Percentiles rank a stretch among this genome's conserved stretches.
These are phyloP conservation scores for Coemansia sp. DNA, from an alignment of 192 early-diverging fungal genomes.

Conservation along the genomic window DNA sequence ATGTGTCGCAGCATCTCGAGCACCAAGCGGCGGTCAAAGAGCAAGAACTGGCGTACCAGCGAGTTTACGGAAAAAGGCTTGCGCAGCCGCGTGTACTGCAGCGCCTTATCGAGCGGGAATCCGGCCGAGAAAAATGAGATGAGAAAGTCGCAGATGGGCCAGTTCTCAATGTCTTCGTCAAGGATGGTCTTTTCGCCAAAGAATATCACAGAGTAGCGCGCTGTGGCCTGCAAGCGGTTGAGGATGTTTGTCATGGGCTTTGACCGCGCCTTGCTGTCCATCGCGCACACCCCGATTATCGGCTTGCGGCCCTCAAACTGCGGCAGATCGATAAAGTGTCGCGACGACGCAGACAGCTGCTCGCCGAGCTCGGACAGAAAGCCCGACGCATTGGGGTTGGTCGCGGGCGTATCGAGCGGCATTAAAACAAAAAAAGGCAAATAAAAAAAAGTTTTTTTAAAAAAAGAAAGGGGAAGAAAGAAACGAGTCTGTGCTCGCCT, in stretches of 20 bases:
- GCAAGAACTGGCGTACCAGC: conserved; percentile 81
- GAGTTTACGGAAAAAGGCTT: conserved; percentile 93
- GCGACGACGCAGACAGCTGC: conserved; percentile 21
- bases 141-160: conserved; percentile 96
- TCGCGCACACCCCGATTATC: conserved; percentile 86
- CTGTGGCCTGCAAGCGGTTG: conserved; percentile 65
- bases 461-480: neutral
- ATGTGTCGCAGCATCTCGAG: conserved; percentile 78
- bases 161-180: conserved; percentile 87
- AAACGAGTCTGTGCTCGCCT: neutral
- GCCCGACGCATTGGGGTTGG: conserved; percentile 11
- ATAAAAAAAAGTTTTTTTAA: neutral
- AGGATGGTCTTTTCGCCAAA: conserved; percentile 98
- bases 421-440: neutral
- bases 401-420: neutral
- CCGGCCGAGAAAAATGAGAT: conserved; percentile 96
- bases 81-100: conserved; percentile 82
- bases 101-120: conserved; percentile 94
- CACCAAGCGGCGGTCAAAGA: conserved; percentile 91
- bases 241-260: conserved; percentile 97
- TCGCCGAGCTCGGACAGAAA: conserved; percentile 25
- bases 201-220: conserved; percentile 81
- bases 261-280: conserved; percentile 93
- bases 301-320: conserved; percentile 36
- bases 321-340: conserved; percentile 51